Base-by-base conservation (phyloP, 164 flowering plant species). In the Malania oleifera region DNA sequence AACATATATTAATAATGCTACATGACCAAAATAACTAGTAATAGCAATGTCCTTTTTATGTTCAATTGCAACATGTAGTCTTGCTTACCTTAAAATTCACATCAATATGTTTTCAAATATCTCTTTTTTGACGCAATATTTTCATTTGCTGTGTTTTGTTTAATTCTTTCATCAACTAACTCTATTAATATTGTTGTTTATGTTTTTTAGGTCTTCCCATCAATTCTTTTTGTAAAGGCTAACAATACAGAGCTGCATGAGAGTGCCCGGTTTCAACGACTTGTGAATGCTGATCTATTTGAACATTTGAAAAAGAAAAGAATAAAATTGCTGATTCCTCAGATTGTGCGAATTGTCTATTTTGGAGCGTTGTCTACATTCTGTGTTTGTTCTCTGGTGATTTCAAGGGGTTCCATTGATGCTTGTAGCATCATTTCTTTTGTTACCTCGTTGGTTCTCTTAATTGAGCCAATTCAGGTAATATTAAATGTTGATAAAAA, bases 401-500 rank as follows among this genome's bases (percentile, higher is more conserved):
- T 85, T 67, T 75, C 91, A 49, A 64, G 79, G 31, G 86, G 93
- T 49, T 74, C 82, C 59, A 72, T 84, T 45, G 70, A 78, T 68
- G 74, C 80, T 50, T 61, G 77, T 63, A 52, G 71, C 62, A 63
- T 85, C 66, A 72, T 84, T 67, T 80, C 99, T 34, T 95, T 95
- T 62, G 38, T 85, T 20, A 85, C 91, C 41, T 83, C 97, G 23
- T 67, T 95, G 71, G 64, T 75, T 67, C 86, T 91, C 31, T 54
- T 91, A 72, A 71, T 89, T 60, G 91, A 82, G 46, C 99, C 99
- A 52, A 74, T 95, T 59, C 95, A 85, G 93, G 99, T 87, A 70
- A 57, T 19, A 22, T 31, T 39, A 14, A 44, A 1, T 34, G 47
- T 34, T 37, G 34, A 3, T 24, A n/a, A n/a, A n/a, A n/a, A n/a